Evolutionary conservation across 306 rosid genomes (phyloP), one percentile per base, ranked within the genome.

Genomic region (Cajanus cajan): DNA sequence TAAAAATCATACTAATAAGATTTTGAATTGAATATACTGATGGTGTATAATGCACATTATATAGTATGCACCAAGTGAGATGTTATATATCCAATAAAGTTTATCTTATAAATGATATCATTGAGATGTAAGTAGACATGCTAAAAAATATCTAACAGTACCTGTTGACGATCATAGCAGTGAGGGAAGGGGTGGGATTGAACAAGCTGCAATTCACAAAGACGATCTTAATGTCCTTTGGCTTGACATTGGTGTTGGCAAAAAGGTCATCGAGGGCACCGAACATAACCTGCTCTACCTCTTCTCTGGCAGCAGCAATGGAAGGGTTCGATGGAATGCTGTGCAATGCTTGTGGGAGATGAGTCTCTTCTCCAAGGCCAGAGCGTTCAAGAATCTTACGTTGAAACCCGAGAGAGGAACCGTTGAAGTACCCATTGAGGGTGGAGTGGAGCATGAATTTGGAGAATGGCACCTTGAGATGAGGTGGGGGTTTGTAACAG

Each of bases 121-220:
- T 28, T 28, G 31, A 28, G 31, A 28, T 28, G 31, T 28, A 28
- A 28, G 3, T 1, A 28, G n/a, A 45, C 18, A 0, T 43, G 0
- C 1, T 45, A 15, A 1, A 15, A 48, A 48, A 6, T 5, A 48
- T 48, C 7, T 15, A 48, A 6, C 19, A 48, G 18, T 89, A 89
- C 74, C 80, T 89, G 52, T 89, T 91, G 2, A 91, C 91, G 24
- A 89, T 89, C 87, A 89, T 86, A 7, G 97, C 87, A 0, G 94
- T 88, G 21, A 89, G 87, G 0, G 97, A 91, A n/a, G 97, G 97
- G 0, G 92, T 86, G 2, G 92, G 91, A 63, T 86, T 88, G 73
- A 91, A 91, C 79, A 91, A 55, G 36, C 97, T 88, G 39, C 94
- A 91, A 73, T 91, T 90, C 14, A 90, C 94, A 37, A 91, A 84